phyloP scores from a whole-genome alignment of 2,329 filamentous ascomycete genomes.

The Alternaria consortialis region DNA sequence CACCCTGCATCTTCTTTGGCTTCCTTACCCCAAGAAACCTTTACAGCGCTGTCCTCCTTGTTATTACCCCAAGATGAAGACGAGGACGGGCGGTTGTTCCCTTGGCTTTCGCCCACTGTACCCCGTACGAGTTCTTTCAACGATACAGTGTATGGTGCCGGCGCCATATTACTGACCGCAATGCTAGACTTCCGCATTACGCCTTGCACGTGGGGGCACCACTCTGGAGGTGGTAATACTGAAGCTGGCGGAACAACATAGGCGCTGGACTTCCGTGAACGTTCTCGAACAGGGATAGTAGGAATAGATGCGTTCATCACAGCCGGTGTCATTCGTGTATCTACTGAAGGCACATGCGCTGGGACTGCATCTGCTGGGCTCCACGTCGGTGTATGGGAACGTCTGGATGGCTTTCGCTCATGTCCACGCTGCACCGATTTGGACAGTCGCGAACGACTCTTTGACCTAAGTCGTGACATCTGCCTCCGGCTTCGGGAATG shows the following conservation, averaged over 20 bases:
- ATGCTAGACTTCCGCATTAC: conserved; percentile 5
- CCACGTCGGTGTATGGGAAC: background rate
- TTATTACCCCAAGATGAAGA: conserved; percentile 18
- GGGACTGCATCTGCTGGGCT: background rate
- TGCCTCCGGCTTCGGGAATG: conserved; percentile 17
- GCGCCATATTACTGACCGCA: conserved; percentile 5
- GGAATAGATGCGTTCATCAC: conserved; percentile 17
- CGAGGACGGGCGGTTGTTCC: background rate
- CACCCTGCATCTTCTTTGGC: background rate
- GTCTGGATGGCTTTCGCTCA: conserved; percentile 6
- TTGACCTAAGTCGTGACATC: background rate
- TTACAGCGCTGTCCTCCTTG: background rate
- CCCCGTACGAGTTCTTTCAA: background rate
- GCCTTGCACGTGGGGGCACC: conserved; percentile 9
- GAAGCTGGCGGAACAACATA: background rate
- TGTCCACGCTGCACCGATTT: conserved; percentile 2
- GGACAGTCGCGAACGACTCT: conserved; percentile 1
- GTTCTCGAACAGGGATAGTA: background rate
- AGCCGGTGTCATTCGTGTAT: background rate
- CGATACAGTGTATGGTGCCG: conserved; percentile 15
- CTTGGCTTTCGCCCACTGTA: background rate
- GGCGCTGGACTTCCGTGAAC: background rate
- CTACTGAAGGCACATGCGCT: conserved; percentile 1
- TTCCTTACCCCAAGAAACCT: background rate
- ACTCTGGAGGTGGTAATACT: conserved; percentile 9